phyloP scores from a whole-genome alignment of 176 grass and related monocot species.

The Oryza rufipogon region DNA sequence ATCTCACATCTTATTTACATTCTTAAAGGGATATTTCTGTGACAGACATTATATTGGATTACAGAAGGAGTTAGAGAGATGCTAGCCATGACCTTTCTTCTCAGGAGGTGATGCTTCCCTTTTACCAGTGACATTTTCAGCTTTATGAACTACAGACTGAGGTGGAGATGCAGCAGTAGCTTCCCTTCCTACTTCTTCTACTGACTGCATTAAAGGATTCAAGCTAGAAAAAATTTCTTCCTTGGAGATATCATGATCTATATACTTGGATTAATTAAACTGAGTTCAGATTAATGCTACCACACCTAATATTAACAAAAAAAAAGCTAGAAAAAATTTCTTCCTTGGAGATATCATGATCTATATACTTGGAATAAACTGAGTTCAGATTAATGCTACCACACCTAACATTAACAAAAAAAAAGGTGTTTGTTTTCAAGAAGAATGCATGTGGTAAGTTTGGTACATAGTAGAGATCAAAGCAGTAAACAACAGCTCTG shows the following conservation, averaged over 20 bases:
- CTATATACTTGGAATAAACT: conserved; percentile 21
- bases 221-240: conserved; percentile 19
- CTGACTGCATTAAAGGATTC: background rate
- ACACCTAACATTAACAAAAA: conserved; percentile 8
- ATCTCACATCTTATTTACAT: background rate
- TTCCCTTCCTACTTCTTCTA: conserved; percentile 29
- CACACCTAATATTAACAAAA: no score
- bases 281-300: no score
- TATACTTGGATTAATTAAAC: no score
- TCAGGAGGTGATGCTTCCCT: background rate
- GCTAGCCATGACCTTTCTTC: conserved; percentile 37
- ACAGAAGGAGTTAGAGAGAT: background rate
- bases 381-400: conserved; percentile 11
- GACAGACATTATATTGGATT: background rate
- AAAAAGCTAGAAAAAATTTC: no score
- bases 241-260: no score
- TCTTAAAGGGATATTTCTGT: background rate
- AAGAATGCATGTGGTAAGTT: conserved; percentile 19
- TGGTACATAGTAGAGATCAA: background rate
- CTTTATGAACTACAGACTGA: background rate
- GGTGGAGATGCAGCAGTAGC: conserved; percentile 27
- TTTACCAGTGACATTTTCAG: background rate
- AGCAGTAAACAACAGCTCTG: background rate
- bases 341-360: conserved; percentile 31
- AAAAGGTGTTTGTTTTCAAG: background rate